Evolutionary conservation across 345 rosid species (phyloP).

Genomic region (Nephelium lappaceum): DNA sequence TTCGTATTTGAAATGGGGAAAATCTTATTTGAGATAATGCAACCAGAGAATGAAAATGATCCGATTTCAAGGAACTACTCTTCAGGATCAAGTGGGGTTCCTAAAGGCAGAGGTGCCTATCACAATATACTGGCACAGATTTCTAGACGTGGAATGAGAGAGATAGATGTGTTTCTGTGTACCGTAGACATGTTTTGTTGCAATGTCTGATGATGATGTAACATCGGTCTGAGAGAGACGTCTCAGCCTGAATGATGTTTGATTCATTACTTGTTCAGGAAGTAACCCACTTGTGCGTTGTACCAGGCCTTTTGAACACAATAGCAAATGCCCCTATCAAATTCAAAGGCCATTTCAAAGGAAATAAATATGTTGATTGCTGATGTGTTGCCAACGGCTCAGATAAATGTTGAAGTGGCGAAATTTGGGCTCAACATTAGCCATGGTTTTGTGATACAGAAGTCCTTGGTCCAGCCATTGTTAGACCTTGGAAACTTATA

Average conservation of each 20-base stretch:
- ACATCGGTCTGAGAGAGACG: slow-evolving; percentile 43
- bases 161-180: slow-evolving; percentile 50
- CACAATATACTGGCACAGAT: slow-evolving; percentile 46
- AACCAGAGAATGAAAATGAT: slow-evolving; percentile 43
- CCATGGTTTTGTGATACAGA: slow-evolving; percentile 60
- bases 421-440: slow-evolving; percentile 46
- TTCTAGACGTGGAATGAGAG: slow-evolving; percentile 33
- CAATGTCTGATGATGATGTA: slow-evolving; percentile 76
- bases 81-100: slow-evolving; percentile 60
- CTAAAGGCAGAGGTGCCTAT: slow-evolving; percentile 62
- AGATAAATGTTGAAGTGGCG: slow-evolving; percentile 31
- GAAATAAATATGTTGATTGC: slow-evolving; percentile 43
- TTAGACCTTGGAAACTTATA: slow-evolving; percentile 38
- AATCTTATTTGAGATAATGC: slow-evolving; percentile 25
- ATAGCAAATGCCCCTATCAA: slow-evolving; percentile 27
- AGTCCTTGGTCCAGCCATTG: slow-evolving; percentile 47
- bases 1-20: slow-evolving; percentile 31
- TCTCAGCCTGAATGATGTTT: slow-evolving; percentile 33
- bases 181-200: slow-evolving; percentile 71
- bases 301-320: slow-evolving; percentile 43
- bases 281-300: slow-evolving; percentile 53
- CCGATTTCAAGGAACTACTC: slow-evolving; percentile 57
- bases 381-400: slow-evolving; percentile 33
- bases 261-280: slow-evolving; percentile 36
- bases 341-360: slow-evolving; percentile 14